These are phyloP conservation scores for Pythium aristosporum DNA, from an alignment of 352 stramenopile species.

Conservation along the genomic window DNA sequence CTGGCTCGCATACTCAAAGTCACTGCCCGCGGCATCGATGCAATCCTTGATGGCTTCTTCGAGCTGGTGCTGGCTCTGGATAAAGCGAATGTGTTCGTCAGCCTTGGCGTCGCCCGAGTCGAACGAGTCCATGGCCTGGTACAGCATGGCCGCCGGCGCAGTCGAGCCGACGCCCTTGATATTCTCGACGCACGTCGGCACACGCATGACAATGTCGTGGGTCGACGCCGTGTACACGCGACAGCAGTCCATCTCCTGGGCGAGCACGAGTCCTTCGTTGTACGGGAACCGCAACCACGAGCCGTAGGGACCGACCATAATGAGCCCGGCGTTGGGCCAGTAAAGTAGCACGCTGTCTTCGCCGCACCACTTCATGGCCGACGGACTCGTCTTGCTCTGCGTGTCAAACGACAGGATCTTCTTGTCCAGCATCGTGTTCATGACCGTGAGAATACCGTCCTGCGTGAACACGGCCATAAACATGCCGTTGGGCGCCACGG, in stretches of 20 bases:
- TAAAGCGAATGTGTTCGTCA: conserved; percentile 89
- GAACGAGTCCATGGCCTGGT: conserved; percentile 87
- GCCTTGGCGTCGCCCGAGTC: conserved; percentile 86
- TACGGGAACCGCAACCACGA: conserved; percentile 87
- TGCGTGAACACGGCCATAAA: conserved; percentile 96
- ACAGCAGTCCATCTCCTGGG: conserved; percentile 56
- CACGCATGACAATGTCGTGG: conserved; percentile 86
- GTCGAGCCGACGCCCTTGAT: conserved; percentile 88
- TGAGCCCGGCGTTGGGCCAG: conserved; percentile 76
- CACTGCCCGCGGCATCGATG: conserved; percentile 78
- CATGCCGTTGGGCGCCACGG: conserved; percentile 92
- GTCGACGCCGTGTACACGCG: conserved; percentile 48
- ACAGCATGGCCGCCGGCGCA: conserved; percentile 87
- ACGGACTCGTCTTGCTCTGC: conserved; percentile 73
- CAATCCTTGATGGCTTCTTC: conserved; percentile 88
- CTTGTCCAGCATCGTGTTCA: conserved; percentile 96
- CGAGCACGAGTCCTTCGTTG: conserved; percentile 68
- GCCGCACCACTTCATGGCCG: conserved; percentile 86
- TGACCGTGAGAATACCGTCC: conserved; percentile 92
- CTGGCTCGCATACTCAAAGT: conserved; percentile 85
- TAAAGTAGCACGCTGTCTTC: conserved; percentile 90
- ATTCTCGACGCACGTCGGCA: conserved; percentile 81
- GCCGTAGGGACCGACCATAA: conserved; percentile 86
- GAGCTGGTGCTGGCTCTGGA: conserved; percentile 75
- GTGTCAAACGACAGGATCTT: conserved; percentile 90